These are phyloP conservation scores for Rubus parviflorus DNA, from an alignment of 306 rosid genomes.

Conservation along the genomic window DNA sequence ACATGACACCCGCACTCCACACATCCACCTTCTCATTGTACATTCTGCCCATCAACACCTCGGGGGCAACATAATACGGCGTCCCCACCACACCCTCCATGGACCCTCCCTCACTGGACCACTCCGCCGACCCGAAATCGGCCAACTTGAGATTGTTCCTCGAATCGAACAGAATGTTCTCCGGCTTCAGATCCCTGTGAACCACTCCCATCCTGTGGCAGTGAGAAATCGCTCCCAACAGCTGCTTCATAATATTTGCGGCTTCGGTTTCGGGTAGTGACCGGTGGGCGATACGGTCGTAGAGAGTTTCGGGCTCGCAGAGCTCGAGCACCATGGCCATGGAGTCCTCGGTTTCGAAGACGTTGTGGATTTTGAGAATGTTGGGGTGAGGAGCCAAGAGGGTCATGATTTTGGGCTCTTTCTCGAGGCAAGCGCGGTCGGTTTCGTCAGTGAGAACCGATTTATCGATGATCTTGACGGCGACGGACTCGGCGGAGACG, in stretches of 20 bases:
- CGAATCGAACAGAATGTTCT: slow-evolving; percentile 61
- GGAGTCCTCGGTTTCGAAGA: slow-evolving; percentile 46
- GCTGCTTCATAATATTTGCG: slow-evolving; percentile 40
- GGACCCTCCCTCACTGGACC: slow-evolving; percentile 49
- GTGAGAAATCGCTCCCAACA: slow-evolving; percentile 55
- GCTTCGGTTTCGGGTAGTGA: slow-evolving; percentile 53
- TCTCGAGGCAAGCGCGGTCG: slow-evolving; percentile 64
- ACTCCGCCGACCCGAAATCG: slow-evolving; percentile 83
- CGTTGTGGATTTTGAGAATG: slow-evolving; percentile 46
- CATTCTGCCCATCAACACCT: slow-evolving; percentile 57
- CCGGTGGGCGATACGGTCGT: slow-evolving; percentile 53
- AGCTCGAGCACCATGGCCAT: slow-evolving; percentile 59
- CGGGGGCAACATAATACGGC: slow-evolving; percentile 79
- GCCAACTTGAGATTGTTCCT: slow-evolving; percentile 52
- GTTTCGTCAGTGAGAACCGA: slow-evolving; percentile 45
- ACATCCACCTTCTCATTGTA: slow-evolving; percentile 65
- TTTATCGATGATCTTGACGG: slow-evolving; percentile 68
- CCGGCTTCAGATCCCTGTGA: slow-evolving; percentile 78
- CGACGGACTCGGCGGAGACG: slow-evolving; percentile 33
- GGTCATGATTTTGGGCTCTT: slow-evolving; percentile 71
- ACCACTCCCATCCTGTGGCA: slow-evolving; percentile 64
- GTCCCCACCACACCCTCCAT: slow-evolving; percentile 72
- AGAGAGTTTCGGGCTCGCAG: slow-evolving; percentile 54
- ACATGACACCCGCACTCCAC: slow-evolving; percentile 71
- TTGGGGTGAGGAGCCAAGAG: slow-evolving; percentile 65